Percentiles rank a stretch among this genome's conserved stretches.
phyloP scores from a whole-genome alignment of 345 rosid species.

The Camelina neglecta region DNA sequence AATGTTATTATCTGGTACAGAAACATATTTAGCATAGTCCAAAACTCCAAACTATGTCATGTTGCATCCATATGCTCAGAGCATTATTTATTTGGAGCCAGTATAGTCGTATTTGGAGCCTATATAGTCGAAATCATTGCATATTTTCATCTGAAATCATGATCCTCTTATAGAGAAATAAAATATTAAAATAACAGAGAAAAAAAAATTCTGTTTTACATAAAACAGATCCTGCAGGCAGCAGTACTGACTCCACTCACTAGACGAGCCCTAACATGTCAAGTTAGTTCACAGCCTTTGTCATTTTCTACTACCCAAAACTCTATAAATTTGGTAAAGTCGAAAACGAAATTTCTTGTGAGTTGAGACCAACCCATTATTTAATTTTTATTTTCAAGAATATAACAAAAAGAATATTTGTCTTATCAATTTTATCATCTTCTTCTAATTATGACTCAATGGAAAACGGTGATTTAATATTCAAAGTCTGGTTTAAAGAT shows the following conservation, averaged over 20 bases:
- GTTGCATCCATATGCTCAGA: background rate
- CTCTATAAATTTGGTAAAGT: constrained; percentile 14
- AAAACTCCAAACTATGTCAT: background rate
- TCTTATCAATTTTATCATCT: background rate
- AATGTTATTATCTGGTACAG: background rate
- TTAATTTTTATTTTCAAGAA: background rate
- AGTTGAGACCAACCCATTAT: constrained; percentile 3
- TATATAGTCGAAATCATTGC: constrained; percentile 5
- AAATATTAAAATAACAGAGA: background rate
- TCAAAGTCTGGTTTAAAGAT: background rate
- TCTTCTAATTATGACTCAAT: background rate
- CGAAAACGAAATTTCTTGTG: constrained; percentile 26
- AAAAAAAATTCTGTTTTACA: background rate
- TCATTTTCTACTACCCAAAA: constrained; percentile 32
- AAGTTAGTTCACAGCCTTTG: constrained; percentile 26
- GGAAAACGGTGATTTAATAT: background rate
- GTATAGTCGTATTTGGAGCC: constrained; percentile 2
- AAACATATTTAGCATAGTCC: background rate
- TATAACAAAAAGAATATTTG: constrained; percentile 15
- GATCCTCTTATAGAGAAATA: background rate
- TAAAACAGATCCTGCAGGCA: constrained; percentile 10
- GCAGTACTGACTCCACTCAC: constrained; percentile 17
- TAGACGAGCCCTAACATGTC: constrained; percentile 17
- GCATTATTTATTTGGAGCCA: background rate
- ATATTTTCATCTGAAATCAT: constrained; percentile 13